Base-by-base conservation (phyloP, 1,284 basidiomycete genomes). In the Tilletia setariae region DNA sequence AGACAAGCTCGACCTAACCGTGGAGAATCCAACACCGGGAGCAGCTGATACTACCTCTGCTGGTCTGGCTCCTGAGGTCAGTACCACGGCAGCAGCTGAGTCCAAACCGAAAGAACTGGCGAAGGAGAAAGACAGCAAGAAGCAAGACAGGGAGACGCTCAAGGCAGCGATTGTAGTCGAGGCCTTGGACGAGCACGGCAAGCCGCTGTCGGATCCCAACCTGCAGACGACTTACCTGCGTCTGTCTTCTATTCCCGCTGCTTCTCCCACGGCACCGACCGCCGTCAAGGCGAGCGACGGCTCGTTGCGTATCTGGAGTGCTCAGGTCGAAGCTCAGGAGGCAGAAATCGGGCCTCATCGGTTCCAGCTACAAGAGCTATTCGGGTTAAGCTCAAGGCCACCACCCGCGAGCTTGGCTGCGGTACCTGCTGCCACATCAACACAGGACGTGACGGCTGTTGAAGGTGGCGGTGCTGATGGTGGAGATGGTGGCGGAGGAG, bases 351-450 rank as follows among this genome's bases (percentile, higher is more conserved):
- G 78, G 19, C 73, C 79, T 15, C 76, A 75, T 56, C 66, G 73
- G 1, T 78, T 82, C 67, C 79, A 79, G 67, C 63, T 82, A 61
- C 79, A 82, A 61, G 79, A 82, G 68, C 69, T 82, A 42, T 82
- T 80, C 49, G 80, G 77, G 0, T 59, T 81, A 25, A 76, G 74
- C 0, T 73, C 71, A 1, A 71, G 72, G 32, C 75, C 79, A 7
- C 76, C 76, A 0, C 70, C 74, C 0, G 74, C 75, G 2, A 65
- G 28, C 32, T 49, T 16, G 42, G 21, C 16, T 15, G 19, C 21
- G 6, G 25, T 13, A 51, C 28, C 49, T 11, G 32, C 28, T 16
- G 15, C 23, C 23, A n/a, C 42, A 4, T 11, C 42, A 19, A 40
- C 35, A 11, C 35, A 40, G 35, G 35, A 40, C 35, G 35, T 40